Base-by-base conservation (phyloP, 441 rosid species). In the Isatis lusitanica region DNA sequence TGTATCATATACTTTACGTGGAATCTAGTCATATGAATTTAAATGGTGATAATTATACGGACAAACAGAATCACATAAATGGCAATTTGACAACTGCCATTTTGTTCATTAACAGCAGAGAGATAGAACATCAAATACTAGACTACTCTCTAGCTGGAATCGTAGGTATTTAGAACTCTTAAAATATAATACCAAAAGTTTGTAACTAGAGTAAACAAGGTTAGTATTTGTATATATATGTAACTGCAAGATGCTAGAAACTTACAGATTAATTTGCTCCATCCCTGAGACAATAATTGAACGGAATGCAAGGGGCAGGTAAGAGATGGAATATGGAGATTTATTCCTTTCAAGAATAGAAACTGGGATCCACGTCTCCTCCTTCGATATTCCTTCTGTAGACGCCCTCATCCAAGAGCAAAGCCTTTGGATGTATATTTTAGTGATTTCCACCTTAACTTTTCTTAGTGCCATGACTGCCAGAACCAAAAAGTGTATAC, bases 401-500 rank as follows among this genome's bases (percentile, higher is more conserved):
- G 91, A 85, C 53, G 80, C 84, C 77, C 97, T 84, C 98, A 95
- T 88, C 98, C 98, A 95, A 40, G 97, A 89, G 85, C 99, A 95
- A 65, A 95, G 90, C 84, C 98, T 86, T 69, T 85, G 73, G 65
- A 89, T 86, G 80, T 91, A 93, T 78, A 87, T 87, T 84, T 90
- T 95, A 36, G 87, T 86, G 72, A 93, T 81, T 86, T 91, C 99
- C n/a, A 87, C 88, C 73, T 88, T 91, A 72, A 93, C 83, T 16
- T 86, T 76, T 79, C 91, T 84, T 63, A 95, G 83, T 24, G 91
- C 90, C 79, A 83, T 69, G 36, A 86, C 99, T 94, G 87, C 75
- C 72, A 63, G 10, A 51, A 61, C 76, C 82, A 69, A 70, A 62
- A 80, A 47, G 64, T 9, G 46, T 66, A 75, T 66, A 46, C 16